Percentiles rank a stretch among this genome's conserved stretches.
Evolutionary conservation across 441 rosid species (phyloP).

Genomic region (Eruca vesicaria): DNA sequence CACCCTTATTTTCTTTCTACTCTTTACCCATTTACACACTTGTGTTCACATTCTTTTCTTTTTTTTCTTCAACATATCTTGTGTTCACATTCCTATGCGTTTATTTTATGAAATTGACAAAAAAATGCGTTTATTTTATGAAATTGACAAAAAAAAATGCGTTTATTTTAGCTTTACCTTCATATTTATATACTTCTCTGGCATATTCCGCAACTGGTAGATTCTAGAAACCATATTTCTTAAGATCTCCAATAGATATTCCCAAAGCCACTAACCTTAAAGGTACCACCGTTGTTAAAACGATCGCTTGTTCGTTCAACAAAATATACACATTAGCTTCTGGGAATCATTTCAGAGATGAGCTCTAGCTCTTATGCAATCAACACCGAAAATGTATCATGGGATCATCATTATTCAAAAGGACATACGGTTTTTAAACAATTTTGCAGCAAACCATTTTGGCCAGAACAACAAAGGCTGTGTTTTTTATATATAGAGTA

Average conservation of each 20-base stretch:
- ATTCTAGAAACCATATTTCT: too few relatives aligned
- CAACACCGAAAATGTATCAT: neutral
- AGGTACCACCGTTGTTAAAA: too few relatives aligned
- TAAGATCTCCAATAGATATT: too few relatives aligned
- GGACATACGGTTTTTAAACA: neutral
- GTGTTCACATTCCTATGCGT: constrained; percentile 12
- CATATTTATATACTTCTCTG: too few relatives aligned
- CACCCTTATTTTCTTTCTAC: neutral
- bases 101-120: too few relatives aligned
- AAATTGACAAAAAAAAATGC: too few relatives aligned
- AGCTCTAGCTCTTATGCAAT: neutral
- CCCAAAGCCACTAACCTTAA: too few relatives aligned
- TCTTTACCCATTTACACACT: constrained; percentile 8
- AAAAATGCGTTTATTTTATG: too few relatives aligned
- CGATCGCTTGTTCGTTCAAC: neutral
- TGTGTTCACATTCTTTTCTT: constrained; percentile 19
- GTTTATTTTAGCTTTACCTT: too few relatives aligned
- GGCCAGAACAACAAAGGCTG: constrained; percentile 1
- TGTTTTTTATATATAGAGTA: constrained; percentile 4
- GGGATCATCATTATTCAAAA: constrained; percentile 30
- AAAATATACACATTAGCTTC: neutral
- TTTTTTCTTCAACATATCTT: too few relatives aligned
- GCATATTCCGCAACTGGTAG: too few relatives aligned
- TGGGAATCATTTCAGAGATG: neutral
- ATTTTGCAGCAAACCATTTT: neutral